phyloP scores from a whole-genome alignment of 306 rosid genomes.

The Malus domestica region ASM211411v1 NC_041790.1:27821501-27822000 shows the following conservation, averaged over 20 bases:
- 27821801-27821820: conserved; percentile 2
- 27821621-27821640: conserved; percentile 85
- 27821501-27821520: background rate
- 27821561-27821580: background rate
- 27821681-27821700: conserved; percentile 53
- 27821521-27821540: background rate
- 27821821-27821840: conserved; percentile 45
- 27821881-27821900: conserved; percentile 54
- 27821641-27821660: conserved; percentile 49
- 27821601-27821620: conserved; percentile 74
- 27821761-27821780: conserved; percentile 14
- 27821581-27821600: background rate
- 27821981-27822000: conserved; percentile 83
- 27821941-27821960: conserved; percentile 12
- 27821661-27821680: conserved; percentile 85
- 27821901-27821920: conserved; percentile 6
- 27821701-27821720: conserved; percentile 10
- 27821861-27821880: conserved; percentile 79
- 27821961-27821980: conserved; percentile 68
- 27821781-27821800: background rate
- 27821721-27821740: conserved; percentile 12
- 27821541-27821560: too few species aligned
- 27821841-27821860: conserved; percentile 67
- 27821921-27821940: conserved; percentile 1
- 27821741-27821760: conserved; percentile 13